These are phyloP conservation scores for Colletotrichum lini DNA, from an alignment of 2,329 filamentous ascomycete species.

Conservation along the genomic window DNA sequence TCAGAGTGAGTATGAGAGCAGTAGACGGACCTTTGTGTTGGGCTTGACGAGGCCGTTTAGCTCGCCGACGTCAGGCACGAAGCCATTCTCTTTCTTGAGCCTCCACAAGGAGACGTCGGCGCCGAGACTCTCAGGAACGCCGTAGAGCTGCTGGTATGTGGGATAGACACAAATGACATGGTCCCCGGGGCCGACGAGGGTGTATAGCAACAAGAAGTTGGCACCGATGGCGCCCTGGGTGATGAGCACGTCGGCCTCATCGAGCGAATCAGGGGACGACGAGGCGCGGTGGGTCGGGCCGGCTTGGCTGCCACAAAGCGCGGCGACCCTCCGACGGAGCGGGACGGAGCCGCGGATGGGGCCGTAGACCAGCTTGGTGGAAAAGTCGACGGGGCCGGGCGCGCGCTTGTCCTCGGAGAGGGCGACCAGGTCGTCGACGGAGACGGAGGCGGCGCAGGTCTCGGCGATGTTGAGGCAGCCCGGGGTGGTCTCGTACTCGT, in stretches of 20 bases:
- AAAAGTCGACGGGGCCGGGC: constrained; percentile 59
- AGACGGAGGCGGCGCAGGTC: constrained; percentile 83
- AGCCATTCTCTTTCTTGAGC: constrained; percentile 73
- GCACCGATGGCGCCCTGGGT: constrained; percentile 84
- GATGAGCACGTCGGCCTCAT: constrained; percentile 75
- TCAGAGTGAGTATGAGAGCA: not conserved
- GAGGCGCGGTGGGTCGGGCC: constrained; percentile 45
- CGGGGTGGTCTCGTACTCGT: constrained; percentile 69
- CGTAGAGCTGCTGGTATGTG: constrained; percentile 85
- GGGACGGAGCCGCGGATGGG: constrained; percentile 77
- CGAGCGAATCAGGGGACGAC: constrained; percentile 38
- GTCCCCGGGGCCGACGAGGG: constrained; percentile 77
- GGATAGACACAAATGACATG: constrained; percentile 89
- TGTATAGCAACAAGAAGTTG: constrained; percentile 81
- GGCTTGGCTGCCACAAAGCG: constrained; percentile 72
- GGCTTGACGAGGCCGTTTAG: constrained; percentile 74
- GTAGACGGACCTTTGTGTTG: constrained; percentile 76
- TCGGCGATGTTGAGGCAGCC: constrained; percentile 80
- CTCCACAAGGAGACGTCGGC: constrained; percentile 83
- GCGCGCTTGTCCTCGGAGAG: constrained; percentile 69
- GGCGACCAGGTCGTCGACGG: constrained; percentile 74
- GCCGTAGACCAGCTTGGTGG: constrained; percentile 79
- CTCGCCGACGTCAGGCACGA: constrained; percentile 75
- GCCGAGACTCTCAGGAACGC: constrained; percentile 79
- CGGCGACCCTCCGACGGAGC: constrained; percentile 75